Evolutionary conservation across 2,329 filamentous ascomycete species (phyloP).

Genomic region (Coniochaeta sp.): DNA sequence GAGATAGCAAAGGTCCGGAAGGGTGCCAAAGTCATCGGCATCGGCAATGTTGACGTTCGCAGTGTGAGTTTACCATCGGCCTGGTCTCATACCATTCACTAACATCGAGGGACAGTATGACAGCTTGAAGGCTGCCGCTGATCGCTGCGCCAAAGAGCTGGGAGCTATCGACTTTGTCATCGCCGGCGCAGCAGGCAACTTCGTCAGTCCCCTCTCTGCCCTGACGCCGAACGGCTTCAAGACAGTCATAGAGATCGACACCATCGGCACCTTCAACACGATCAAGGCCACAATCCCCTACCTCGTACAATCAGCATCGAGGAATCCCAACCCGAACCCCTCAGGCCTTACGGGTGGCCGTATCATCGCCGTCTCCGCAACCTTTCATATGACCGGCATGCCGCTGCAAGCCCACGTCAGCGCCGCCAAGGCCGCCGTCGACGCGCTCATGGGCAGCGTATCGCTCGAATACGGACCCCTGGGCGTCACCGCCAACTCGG

Average conservation of each 20-base stretch:
- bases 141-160: conserved; percentile 73
- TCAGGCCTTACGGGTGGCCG: conserved; percentile 68
- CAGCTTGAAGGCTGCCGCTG: conserved; percentile 64
- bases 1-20: conserved; percentile 74
- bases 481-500: conserved; percentile 81
- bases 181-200: conserved; percentile 93
- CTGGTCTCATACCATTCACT: conserved; percentile 15
- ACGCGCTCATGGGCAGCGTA: conserved; percentile 72
- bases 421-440: conserved; percentile 85
- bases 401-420: conserved; percentile 85
- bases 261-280: conserved; percentile 89
- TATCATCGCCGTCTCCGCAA: conserved; percentile 85
- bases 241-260: conserved; percentile 92
- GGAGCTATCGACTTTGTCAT: conserved; percentile 90
- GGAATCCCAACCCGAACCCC: conserved; percentile 50
- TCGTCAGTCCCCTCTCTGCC: conserved; percentile 76
- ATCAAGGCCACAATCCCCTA: conserved; percentile 85
- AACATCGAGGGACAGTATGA: conserved; percentile 37
- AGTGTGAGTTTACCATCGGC: conserved; percentile 39
- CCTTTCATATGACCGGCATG: conserved; percentile 82
- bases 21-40: conserved; percentile 79
- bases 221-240: conserved; percentile 89
- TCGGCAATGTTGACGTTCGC: conserved; percentile 75
- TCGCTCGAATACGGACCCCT: conserved; percentile 85
- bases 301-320: conserved; percentile 65